Evolutionary conservation across 78 protist genomes (phyloP), one percentile per base, ranked within the genome.

Genomic region (Corallochytrium limacisporum): DNA sequence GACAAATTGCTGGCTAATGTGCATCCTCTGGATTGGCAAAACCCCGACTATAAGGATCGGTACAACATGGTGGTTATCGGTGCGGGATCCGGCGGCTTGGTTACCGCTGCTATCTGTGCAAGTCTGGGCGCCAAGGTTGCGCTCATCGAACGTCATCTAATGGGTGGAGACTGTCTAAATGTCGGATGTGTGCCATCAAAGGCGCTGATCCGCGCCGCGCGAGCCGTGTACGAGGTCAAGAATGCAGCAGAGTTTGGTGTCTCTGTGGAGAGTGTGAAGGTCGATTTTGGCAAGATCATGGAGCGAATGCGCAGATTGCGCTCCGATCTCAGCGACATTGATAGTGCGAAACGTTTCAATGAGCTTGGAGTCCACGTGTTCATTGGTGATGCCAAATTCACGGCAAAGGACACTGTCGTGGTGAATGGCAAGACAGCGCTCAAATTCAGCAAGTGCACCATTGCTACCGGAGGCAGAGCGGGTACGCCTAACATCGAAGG

Each of bases 101-200:
- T 78, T 9, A 9, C 80, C 26, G 69, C 81, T 1, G 31, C 38
- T 13, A 69, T 18, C 35, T 9, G 53, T 13, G 68, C 81, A 26
- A 69, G 67, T 33, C 22, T 60, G 38, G 73, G 24, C 39, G 81
- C 81, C 22, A 36, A 59, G 42, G 66, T 57, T 13, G 72, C 73
- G 12, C 10, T 82, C 28, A 65, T 82, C 39, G 82, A 77, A 48
- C 24, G 18, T 38, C 80, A 77, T 47, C 69, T 77, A 10, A 47
- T 62, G 51, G 87, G 87, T 29, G 81, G 87, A 4, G 87, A 82
- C 73, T 82, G 87, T 40, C 76, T 82, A 48, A 82, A 82, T 35
- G 79, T 76, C 10, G 87, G 87, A 29, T 81, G 81, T 47, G 81
- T 79, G 3, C 79, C 85, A 24, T 75, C 77, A 31, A 78, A 78